These are phyloP conservation scores for Entomortierella beljakovae DNA, from an alignment of 192 early-diverging fungal species.

Conservation along the genomic window DNA sequence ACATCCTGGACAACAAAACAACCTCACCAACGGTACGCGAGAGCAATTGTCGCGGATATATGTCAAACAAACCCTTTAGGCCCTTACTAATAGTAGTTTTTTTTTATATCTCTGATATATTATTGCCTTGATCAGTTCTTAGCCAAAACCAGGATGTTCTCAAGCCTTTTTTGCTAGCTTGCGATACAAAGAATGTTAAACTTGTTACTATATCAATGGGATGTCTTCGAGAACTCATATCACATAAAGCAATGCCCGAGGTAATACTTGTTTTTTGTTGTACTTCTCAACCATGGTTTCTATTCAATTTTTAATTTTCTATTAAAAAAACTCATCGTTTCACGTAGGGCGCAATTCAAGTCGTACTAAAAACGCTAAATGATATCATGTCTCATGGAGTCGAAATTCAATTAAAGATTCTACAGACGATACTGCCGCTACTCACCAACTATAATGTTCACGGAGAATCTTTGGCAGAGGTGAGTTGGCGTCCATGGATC, in stretches of 20 bases:
- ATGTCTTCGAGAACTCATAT: conserved; percentile 83
- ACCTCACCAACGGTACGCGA: conserved; percentile 31
- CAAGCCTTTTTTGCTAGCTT: conserved; percentile 87
- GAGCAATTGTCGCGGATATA: too few species aligned
- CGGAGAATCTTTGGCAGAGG: conserved; percentile 85
- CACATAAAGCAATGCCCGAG: conserved; percentile 80
- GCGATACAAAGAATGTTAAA: conserved; percentile 86
- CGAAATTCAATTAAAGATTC: conserved; percentile 92
- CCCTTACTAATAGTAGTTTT: too few species aligned
- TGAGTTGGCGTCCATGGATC: too few species aligned
- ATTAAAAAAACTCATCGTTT: conserved; percentile 1
- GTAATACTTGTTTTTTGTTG: conserved; percentile 28
- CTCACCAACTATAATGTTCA: conserved; percentile 88
- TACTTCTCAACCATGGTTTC: neutral
- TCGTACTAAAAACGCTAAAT: conserved; percentile 76
- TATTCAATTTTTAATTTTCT: neutral
- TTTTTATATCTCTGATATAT: neutral
- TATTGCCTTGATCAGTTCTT: conserved; percentile 59
- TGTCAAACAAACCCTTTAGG: too few species aligned
- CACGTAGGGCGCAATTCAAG: conserved; percentile 64
- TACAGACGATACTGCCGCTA: conserved; percentile 93
- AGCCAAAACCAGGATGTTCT: conserved; percentile 84
- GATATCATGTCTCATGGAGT: conserved; percentile 74
- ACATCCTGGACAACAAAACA: conserved; percentile 54
- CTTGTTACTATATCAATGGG: conserved; percentile 85